These are phyloP conservation scores for Cyclanthera cordifolia DNA, from an alignment of 306 rosid species.

Conservation along the genomic window DNA sequence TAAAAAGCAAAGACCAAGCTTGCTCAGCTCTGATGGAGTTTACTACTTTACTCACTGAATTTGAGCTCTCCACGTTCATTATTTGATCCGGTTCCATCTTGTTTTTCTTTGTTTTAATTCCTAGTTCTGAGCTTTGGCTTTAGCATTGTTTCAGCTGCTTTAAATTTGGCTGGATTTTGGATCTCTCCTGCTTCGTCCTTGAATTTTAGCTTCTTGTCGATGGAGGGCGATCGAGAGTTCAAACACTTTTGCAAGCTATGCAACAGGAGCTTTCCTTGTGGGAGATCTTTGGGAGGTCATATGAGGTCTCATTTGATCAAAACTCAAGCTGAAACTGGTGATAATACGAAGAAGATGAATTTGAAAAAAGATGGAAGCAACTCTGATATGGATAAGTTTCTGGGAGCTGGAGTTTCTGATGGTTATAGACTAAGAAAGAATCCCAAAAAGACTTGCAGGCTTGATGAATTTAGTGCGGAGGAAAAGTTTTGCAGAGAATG, in stretches of 20 bases:
- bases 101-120: not conserved
- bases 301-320: conserved; percentile 62
- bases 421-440: conserved; percentile 67
- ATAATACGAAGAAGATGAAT: conserved; percentile 14
- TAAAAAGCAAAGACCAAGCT: not conserved
- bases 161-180: too few species aligned
- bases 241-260: conserved; percentile 76
- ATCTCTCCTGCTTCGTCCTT: not conserved
- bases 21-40: not conserved
- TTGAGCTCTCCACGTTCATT: conserved; percentile 9
- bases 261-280: conserved; percentile 67
- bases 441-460: conserved; percentile 59
- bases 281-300: too few species aligned
- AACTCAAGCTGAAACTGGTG: conserved; percentile 26
- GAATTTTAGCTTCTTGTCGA: conserved; percentile 18
- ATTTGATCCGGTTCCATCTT: not conserved
- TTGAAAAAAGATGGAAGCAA: not conserved
- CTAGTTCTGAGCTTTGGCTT: not conserved
- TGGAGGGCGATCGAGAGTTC: conserved; percentile 44
- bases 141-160: too few species aligned
- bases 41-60: conserved; percentile 11
- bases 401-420: conserved; percentile 27
- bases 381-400: conserved; percentile 1
- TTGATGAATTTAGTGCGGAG: conserved; percentile 31
- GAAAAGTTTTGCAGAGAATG: conserved; percentile 73